These are phyloP conservation scores for Dimocarpus longan DNA, from an alignment of 345 rosid species.

Conservation along the genomic window DNA sequence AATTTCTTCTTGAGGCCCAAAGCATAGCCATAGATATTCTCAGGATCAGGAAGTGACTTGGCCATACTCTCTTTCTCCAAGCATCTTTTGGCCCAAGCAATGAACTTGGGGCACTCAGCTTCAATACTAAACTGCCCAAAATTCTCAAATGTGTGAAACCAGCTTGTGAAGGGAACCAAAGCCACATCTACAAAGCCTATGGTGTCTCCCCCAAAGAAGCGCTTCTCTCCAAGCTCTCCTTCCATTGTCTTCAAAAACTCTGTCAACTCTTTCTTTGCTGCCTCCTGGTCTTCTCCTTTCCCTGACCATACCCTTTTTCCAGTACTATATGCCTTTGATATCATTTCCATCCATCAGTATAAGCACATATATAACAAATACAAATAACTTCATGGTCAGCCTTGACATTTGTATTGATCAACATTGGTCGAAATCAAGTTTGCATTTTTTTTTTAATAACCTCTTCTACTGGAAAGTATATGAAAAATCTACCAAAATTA, in stretches of 20 bases:
- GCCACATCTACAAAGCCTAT: slow-evolving; percentile 21
- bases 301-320: slow-evolving; percentile 2
- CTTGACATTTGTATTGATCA: no score
- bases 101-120: slow-evolving; percentile 22
- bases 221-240: slow-evolving; percentile 17
- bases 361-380: no score
- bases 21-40: background rate
- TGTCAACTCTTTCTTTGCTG: slow-evolving; percentile 15
- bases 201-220: slow-evolving; percentile 8
- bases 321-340: background rate
- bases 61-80: slow-evolving; percentile 10
- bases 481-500: no score
- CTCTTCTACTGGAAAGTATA: no score
- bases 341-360: no score
- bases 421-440: no score
- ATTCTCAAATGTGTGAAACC: slow-evolving; percentile 13
- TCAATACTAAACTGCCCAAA: slow-evolving; percentile 18
- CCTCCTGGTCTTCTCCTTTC: slow-evolving; percentile 17
- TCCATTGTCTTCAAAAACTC: slow-evolving; percentile 10
- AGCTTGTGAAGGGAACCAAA: slow-evolving; percentile 3
- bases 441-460: no score
- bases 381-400: no score
- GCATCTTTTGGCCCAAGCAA: slow-evolving; percentile 20
- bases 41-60: slow-evolving; percentile 6
- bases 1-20: background rate